A percentile compares a stretch with the other conserved stretches of the same genome.
Evolutionary conservation across 179 eudicot genomes (phyloP).

Genomic region (Spinacia oleracea): DNA sequence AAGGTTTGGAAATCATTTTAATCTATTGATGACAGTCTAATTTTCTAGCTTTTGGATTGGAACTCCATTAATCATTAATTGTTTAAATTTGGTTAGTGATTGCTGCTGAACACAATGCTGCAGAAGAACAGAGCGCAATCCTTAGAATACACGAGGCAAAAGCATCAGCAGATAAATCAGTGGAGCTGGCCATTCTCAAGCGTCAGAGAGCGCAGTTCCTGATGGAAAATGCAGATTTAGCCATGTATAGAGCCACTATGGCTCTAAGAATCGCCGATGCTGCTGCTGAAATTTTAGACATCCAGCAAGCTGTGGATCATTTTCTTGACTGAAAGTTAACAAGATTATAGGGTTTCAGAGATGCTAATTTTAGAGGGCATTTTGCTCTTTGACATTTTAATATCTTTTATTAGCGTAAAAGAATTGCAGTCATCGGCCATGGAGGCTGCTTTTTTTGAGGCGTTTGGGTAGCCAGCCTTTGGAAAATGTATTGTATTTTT

Average conservation of each 20-base stretch:
- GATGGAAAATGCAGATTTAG: constrained; percentile 80
- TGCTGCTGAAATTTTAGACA: constrained; percentile 42
- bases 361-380: constrained; percentile 39
- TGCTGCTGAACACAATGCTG: constrained; percentile 43
- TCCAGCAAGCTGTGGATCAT: constrained; percentile 31
- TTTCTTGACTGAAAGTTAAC: constrained; percentile 30
- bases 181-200: constrained; percentile 53
- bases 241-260: constrained; percentile 72
- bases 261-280: constrained; percentile 80
- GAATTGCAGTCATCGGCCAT: constrained; percentile 22
- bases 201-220: constrained; percentile 74
- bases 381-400: background rate
- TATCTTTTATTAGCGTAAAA: constrained; percentile 15
- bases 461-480: constrained; percentile 31
- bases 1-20: constrained; percentile 41
- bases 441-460: constrained; percentile 34
- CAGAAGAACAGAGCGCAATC: constrained; percentile 42
- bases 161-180: constrained; percentile 53
- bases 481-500: constrained; percentile 35
- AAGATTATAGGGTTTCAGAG: constrained; percentile 21
- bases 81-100: constrained; percentile 40
- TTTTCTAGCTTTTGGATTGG: background rate
- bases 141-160: constrained; percentile 55
- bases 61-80: background rate
- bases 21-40: background rate